These are phyloP conservation scores for Trichothecium sympodiale DNA, from an alignment of 2,329 filamentous ascomycete species.

Conservation along the genomic window DNA sequence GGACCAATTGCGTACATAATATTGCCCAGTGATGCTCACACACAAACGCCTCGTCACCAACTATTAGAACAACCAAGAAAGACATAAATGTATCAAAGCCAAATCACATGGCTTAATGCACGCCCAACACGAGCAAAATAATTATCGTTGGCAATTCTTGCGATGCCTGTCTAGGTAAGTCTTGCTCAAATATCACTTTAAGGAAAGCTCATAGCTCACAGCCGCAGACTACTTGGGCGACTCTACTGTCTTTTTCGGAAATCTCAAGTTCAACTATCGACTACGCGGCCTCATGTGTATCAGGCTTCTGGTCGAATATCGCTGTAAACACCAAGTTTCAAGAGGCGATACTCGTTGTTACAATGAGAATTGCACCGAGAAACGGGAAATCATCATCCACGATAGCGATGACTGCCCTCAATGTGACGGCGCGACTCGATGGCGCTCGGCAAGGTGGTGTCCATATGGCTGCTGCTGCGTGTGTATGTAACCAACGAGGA, in stretches of 20 bases:
- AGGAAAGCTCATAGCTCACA: not conserved
- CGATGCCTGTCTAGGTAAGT: too few relatives aligned
- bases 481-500: slow-evolving; percentile 11
- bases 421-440: slow-evolving; percentile 18
- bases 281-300: slow-evolving; percentile 18
- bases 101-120: too few relatives aligned
- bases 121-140: too few relatives aligned
- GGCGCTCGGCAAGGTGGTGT: slow-evolving; percentile 24
- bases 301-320: slow-evolving; percentile 20
- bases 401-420: slow-evolving; percentile 21
- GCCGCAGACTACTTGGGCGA: not conserved
- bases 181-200: not conserved
- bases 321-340: slow-evolving; percentile 22
- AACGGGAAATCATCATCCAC: slow-evolving; percentile 16
- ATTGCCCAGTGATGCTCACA: too few relatives aligned
- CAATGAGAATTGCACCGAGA: slow-evolving; percentile 16
- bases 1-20: too few relatives aligned
- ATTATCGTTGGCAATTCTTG: too few relatives aligned
- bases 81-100: too few relatives aligned
- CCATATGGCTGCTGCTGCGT: slow-evolving; percentile 20
- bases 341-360: slow-evolving; percentile 25
- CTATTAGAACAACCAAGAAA: too few relatives aligned
- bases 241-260: not conserved
- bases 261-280: not conserved
- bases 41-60: too few relatives aligned